Conservation (phyloP, 2,329 filamentous ascomycete genomes). For the Trichoderma pleuroti region DNA sequence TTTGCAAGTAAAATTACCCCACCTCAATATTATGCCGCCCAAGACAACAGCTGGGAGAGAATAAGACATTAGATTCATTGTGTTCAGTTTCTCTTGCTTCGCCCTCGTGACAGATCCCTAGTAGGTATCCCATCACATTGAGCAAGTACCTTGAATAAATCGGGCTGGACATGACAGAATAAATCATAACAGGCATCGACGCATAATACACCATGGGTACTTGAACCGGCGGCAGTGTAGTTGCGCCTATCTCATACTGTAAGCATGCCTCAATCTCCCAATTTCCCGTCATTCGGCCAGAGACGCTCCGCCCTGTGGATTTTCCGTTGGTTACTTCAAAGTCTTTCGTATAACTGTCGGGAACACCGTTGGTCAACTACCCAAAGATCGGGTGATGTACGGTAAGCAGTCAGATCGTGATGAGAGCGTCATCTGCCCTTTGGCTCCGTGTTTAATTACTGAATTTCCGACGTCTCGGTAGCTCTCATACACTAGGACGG, state of each 20-base stretch:
- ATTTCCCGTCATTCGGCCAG: not conserved
- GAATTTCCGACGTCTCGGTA: conserved; percentile 3
- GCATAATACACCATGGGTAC: not conserved
- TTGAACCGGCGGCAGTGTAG: too few relatives aligned
- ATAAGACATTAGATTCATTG: not conserved
- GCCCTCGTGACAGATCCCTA: not conserved
- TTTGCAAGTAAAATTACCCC: conserved; percentile 14
- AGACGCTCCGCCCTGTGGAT: not conserved
- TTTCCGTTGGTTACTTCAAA: not conserved
- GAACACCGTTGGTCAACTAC: not conserved
- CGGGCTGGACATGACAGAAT: too few relatives aligned
- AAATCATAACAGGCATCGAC: not conserved
- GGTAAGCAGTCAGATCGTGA: not conserved
- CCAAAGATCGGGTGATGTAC: not conserved
- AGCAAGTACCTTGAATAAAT: too few relatives aligned
- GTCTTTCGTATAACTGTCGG: not conserved
- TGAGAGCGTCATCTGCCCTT: not conserved
- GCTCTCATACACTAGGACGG: not conserved
- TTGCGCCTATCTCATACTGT: not conserved
- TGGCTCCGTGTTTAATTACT: conserved; percentile 4
- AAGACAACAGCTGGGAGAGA: not conserved
- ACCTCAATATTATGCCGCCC: conserved; percentile 15
- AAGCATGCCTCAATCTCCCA: not conserved
- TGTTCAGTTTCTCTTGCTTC: not conserved
- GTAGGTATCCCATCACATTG: not conserved